These are phyloP conservation scores for Coniochaeta hoffmannii DNA, from an alignment of 2,329 filamentous ascomycete genomes.

Conservation along the genomic window DNA sequence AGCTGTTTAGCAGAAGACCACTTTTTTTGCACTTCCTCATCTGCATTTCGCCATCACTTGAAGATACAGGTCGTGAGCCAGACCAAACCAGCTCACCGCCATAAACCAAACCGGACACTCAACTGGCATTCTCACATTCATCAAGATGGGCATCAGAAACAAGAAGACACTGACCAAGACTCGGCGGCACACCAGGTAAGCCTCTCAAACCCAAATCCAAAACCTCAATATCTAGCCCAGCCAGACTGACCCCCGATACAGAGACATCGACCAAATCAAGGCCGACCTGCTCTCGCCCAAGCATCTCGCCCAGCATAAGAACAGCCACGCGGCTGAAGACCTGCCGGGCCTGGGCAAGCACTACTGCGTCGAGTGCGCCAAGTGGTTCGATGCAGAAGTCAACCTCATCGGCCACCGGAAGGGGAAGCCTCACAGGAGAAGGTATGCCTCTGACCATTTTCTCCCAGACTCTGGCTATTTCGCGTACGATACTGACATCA, in stretches of 20 bases:
- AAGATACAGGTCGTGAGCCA: neutral
- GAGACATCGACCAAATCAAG: constrained; percentile 89
- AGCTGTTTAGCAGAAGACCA: neutral
- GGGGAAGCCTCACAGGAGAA: constrained; percentile 90
- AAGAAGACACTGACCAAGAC: constrained; percentile 67
- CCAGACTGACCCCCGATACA: constrained; percentile 25
- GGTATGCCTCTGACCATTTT: constrained; percentile 41
- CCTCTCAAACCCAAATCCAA: neutral
- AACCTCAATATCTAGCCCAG: neutral
- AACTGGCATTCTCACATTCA: neutral
- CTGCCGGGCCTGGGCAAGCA: constrained; percentile 77
- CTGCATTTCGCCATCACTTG: neutral
- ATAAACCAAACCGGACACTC: neutral
- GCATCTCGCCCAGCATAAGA: constrained; percentile 73
- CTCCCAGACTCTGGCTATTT: neutral
- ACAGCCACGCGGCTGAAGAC: constrained; percentile 74
- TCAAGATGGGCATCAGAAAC: constrained; percentile 59
- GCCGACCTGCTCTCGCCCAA: constrained; percentile 70
- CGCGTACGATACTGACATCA: constrained; percentile 10
- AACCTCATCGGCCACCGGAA: constrained; percentile 70
- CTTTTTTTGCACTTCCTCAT: neutral
- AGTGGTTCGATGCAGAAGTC: constrained; percentile 85
- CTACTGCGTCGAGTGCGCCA: constrained; percentile 91
- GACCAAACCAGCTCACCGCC: neutral
- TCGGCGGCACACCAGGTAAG: constrained; percentile 60